Evolutionary conservation across 2,329 filamentous ascomycete genomes (phyloP), one percentile per base, ranked within the genome.

Genomic region (Aspergillus alliaceus): DNA sequence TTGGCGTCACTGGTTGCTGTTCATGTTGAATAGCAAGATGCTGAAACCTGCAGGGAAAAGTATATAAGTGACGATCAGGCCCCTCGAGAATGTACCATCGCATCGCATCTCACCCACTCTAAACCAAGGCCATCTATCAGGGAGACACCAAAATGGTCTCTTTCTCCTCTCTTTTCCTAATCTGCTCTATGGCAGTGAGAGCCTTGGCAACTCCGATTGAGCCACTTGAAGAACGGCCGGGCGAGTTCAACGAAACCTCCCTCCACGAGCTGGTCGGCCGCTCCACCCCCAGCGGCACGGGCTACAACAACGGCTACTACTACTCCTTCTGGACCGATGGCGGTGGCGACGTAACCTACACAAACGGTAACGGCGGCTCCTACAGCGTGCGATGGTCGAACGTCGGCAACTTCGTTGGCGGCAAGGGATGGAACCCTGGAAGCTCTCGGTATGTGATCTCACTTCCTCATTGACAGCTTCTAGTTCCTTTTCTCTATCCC

Each of bases 371-470:
- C 5, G 73, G 62, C 3, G 80, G 80, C 1, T 65, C 71, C 27
- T 84, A 83, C 72, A 75, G 64, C 32, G 73, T 80, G 0, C 64
- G 62, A 34, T 84, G 82, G 82, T 66, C 59, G 42, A 74, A 75
- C 47, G 71, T 68, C 24, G 82, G 81, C 32, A 83, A 85, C 74
- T 80, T 84, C 46, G 82, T 84, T 31, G 81, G 75, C 57, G 84
- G 84, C 31, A 86, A 85, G 71, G 84, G 84, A 37, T 86, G 83
- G 82, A 79, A 79, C 55, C 78, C 82, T 18, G 83, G 83, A 46
- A 77, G 69, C 57, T 69, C 74, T 29, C 75, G 80, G 81, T 84
- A 76, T 60, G 70, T 59, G 32, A 3, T n/a, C n/a, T n/a, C n/a
- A n/a, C 25, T 2, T 1, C 11, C 0, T 15, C 20, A 15, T 44